Conservation (phyloP, 129 eudicot genomes). For the Escallonia herrerae region DNA sequence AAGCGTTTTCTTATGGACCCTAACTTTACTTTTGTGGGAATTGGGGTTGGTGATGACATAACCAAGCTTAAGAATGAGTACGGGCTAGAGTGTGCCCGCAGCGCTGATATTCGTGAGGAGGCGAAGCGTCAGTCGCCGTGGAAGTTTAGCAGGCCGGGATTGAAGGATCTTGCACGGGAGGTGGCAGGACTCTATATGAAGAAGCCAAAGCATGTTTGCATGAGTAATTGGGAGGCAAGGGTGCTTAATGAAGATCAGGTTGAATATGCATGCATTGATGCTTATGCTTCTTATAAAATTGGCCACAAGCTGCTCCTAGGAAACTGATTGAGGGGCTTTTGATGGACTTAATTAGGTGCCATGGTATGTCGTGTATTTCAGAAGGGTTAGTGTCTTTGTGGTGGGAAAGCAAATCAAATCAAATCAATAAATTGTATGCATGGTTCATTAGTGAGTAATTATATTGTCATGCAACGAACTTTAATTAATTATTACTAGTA, state of each 20-base stretch:
- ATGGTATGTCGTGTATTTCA: too few relatives aligned
- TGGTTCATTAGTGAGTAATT: too few relatives aligned
- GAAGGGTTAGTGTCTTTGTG: too few relatives aligned
- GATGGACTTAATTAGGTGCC: neutral
- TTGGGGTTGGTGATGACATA: slow-evolving; percentile 29
- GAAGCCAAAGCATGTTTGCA: slow-evolving; percentile 31
- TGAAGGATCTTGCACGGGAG: slow-evolving; percentile 34
- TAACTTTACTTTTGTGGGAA: slow-evolving; percentile 13
- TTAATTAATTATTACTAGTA: too few relatives aligned
- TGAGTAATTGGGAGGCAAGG: slow-evolving; percentile 44
- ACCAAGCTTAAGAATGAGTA: slow-evolving; percentile 32
- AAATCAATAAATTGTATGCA: too few relatives aligned
- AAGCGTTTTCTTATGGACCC: slow-evolving; percentile 3
- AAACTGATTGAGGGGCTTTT: neutral
- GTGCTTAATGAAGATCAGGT: slow-evolving; percentile 30
- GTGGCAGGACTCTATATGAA: slow-evolving; percentile 30
- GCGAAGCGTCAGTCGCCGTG: slow-evolving; percentile 31
- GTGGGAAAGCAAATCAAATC: too few relatives aligned
- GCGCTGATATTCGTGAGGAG: slow-evolving; percentile 24
- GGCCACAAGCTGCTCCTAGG: slow-evolving; percentile 27
- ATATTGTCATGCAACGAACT: too few relatives aligned
- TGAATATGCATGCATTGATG: slow-evolving; percentile 64
- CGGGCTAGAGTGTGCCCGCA: slow-evolving; percentile 18
- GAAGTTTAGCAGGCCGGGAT: slow-evolving; percentile 19
- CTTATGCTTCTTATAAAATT: slow-evolving; percentile 50